phyloP scores from a whole-genome alignment of 768 basidiomycete genomes.

The Cystobasidium ongulense region DNA sequence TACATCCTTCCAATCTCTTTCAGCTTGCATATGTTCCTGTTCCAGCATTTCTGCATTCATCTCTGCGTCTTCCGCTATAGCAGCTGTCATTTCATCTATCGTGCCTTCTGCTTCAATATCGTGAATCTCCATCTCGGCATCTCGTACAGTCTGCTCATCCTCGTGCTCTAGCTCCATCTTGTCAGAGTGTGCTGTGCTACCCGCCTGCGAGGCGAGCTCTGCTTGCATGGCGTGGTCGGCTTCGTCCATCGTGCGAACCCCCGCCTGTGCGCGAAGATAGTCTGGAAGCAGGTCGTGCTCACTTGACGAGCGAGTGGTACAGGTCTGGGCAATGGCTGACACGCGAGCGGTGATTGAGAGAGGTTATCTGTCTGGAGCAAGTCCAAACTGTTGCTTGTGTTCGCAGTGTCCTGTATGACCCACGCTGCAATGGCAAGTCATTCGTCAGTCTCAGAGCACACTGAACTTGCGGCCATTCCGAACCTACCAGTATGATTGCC shows the following conservation, averaged over 20 bases:
- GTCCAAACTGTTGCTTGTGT: no score
- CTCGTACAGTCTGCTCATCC: background rate
- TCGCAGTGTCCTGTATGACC: no score
- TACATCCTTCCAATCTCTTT: conserved; percentile 20
- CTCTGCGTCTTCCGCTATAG: conserved; percentile 13
- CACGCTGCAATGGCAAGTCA: no score
- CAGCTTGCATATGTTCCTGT: background rate
- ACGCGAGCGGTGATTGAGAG: no score
- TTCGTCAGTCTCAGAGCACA: no score
- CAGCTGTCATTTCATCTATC: background rate
- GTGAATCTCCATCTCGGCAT: conserved; percentile 2
- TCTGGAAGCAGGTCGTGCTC: no score
- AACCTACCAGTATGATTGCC: no score
- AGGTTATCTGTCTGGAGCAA: no score
- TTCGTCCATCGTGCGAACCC: background rate
- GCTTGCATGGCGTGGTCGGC: conserved; percentile 1
- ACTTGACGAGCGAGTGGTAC: no score
- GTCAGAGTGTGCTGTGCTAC: conserved; percentile 10
- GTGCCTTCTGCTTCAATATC: conserved; percentile 14
- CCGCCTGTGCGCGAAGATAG: no score
- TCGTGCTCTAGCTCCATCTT: conserved; percentile 24
- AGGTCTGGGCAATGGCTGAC: no score
- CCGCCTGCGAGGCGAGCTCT: conserved; percentile 10
- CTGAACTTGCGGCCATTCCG: no score
- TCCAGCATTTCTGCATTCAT: conserved; percentile 26